phyloP scores from a whole-genome alignment of 164 flowering plant species.

The Tetrastigma voinierianum region DNA sequence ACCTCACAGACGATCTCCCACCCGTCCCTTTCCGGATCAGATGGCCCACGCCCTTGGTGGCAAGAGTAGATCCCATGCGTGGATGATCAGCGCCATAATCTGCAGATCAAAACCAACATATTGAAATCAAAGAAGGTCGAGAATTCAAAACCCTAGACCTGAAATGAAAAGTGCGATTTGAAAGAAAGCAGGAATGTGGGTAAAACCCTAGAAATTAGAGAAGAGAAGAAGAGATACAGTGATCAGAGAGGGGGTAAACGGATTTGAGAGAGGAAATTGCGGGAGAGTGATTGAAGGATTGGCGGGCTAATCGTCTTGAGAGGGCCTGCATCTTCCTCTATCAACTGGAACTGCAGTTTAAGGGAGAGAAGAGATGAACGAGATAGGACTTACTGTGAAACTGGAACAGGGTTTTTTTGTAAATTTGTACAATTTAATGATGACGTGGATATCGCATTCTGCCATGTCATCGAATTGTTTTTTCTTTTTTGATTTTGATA shows the following conservation, averaged over 20 bases:
- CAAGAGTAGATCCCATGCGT: slow-evolving; percentile 59
- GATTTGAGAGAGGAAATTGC: slow-evolving; percentile 46
- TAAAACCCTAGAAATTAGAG: slow-evolving; percentile 9
- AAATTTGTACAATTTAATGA: too few species aligned
- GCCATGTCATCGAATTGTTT: too few species aligned
- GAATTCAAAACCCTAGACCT: background rate
- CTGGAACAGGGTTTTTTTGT: too few species aligned
- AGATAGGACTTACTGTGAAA: too few species aligned
- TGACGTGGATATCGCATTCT: too few species aligned
- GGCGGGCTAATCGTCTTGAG: slow-evolving; percentile 52
- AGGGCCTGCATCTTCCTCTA: slow-evolving; percentile 62
- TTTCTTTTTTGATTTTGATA: too few species aligned
- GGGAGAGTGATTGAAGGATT: slow-evolving; percentile 23
- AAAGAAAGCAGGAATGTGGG: background rate
- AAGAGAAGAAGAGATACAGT: slow-evolving; percentile 23
- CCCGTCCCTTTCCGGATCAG: slow-evolving; percentile 97
- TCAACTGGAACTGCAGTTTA: background rate
- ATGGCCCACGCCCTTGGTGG: slow-evolving; percentile 66
- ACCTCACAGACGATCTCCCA: slow-evolving; percentile 99
- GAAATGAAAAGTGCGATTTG: background rate
- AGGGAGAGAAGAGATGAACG: background rate
- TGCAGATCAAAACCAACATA: slow-evolving; percentile 21
- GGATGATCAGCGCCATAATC: slow-evolving; percentile 64
- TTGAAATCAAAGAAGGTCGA: background rate
- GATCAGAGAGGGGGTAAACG: slow-evolving; percentile 33